Base-by-base conservation (phyloP, 306 rosid species). In the Hippophae gyantsensis region DNA sequence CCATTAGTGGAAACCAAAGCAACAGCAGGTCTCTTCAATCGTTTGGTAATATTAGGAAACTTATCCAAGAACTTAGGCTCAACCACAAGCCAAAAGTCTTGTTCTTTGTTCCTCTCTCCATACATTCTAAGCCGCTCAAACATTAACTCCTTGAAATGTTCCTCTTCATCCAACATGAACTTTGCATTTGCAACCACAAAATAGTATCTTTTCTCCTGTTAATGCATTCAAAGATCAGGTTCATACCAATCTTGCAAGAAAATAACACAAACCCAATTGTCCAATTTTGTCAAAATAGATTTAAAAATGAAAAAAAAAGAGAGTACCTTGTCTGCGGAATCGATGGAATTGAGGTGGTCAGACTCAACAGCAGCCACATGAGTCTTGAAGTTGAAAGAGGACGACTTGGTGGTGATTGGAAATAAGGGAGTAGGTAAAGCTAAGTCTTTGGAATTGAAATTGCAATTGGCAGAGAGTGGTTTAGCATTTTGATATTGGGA, bases 81-180 rank as follows among this genome's bases (percentile, higher is more conserved):
- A 46, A 88, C 55, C 76, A 88, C 99, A 50, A 88, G 93, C 97
- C 99, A 93, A 81, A 86, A 93, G 61, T 93, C 95, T 63, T 78
- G 90, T 73, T 88, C 95, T 58, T 65, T 81, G 70, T 78, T 45
- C 42, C 89, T 81, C 76, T 88, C 97, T 26, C 62, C 78, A 59
- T 55, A 88, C 68, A 48, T 6, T 8, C 97, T 85, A 52, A 60
- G 95, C 69, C 94, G 64, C 80, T 93, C 97, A 32, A 69, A 88
- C 52, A 93, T 45, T 2, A 60, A 82, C 74, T 93, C 99, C 69
- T 84, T 60, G 79, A 93, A 92, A 79, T 93, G 99, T 78, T 93
- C 97, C 80, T 93, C 97, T 63, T 93, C 99, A 68, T 93, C 99
- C 50, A 93, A 82, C 97, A 93, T 84, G 73, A 93, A 93, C 60